Evolutionary conservation across 1,284 basidiomycete genomes (phyloP), one percentile per base, ranked within the genome.

Genomic region (Puccinia triticina): DNA sequence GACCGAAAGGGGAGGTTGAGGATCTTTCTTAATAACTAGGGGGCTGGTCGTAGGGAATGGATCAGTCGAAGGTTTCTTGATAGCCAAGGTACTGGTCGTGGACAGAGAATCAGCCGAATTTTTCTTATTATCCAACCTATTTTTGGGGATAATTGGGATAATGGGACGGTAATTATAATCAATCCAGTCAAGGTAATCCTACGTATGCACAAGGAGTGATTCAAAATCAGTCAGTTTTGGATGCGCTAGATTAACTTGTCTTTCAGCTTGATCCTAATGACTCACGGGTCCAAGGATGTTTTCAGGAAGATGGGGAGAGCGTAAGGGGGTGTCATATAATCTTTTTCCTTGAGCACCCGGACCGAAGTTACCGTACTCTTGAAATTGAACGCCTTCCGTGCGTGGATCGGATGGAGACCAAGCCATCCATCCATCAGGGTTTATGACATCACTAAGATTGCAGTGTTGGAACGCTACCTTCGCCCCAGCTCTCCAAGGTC

Each of bases 301-400:
- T 48, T 76, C 37, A 29, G 74, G 74, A 43, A 57, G 74, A 32
- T 59, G 40, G 12, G 74, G 74, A 34, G 26, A 40, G n/a, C 10
- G 5, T 26, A 76, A 32, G 10, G 74, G 55, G 1, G 74, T 59
- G 23, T 23, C 50, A 32, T 76, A 57, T 43, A 34, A 46, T 40
- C 46, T 21, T 46, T 76, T 40, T 23, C 55, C 53, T 59, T 43
- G 48, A 40, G 77, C 46, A 14, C 64, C 77, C 37, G 64, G 66
- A 48, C 67, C 77, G n/a, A 43, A 34, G 43, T 81, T 81, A 34
- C 40, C 43, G 53, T 23, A 73, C 43, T 81, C 78, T 81, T 73
- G 37, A 50, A 73, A 81, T 59, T 61, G 18, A 34, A 73, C 67
- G 11, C 14, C 23, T 46, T 73, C 78, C 5, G 55, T 73, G 16